Base-by-base conservation (phyloP, 140 eudicot species). In the Erigeron philadelphicus region DNA sequence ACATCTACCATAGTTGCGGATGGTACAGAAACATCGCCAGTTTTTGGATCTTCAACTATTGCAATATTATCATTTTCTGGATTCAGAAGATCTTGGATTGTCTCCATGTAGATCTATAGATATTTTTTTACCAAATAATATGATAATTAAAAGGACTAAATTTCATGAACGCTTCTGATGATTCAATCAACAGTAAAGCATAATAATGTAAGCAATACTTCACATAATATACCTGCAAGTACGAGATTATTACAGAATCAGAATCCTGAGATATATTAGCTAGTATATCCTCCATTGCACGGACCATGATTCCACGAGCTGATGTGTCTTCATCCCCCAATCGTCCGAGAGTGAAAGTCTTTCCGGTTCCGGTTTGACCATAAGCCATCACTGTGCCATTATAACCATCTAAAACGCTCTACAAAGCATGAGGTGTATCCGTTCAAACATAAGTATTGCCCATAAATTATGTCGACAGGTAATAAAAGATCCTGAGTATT, bases 251-350 rank as follows among this genome's bases (percentile, higher is more conserved):
- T 57, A 94, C 75, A 68, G 95, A 89, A 82, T 94, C 99, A 42
- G 96, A 87, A 62, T 83, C 95, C 54, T 77, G 81, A 52, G 82
- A 77, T 56, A 87, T 75, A 78, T 87, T 81, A 61, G 87, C 83
- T 54, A 94, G 85, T 66, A 94, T 89, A 82, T 87, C 97, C 82
- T 94, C 99, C 99, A 94, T 87, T 16, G 99, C 83, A 47, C 99
- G 99, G 65, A 94, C 97, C 99, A 94, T 94, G 53, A 94, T 94
- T 7, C 99, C 99, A 76, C 99, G 99, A 40, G 90, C 97, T 76
- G 99, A 89, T 50, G 90, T 81, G 73, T 94, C 99, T 85, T 89
- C 99, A 71, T 89, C 99, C 49, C 99, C 99, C 58, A 94, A 81
- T 74, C 95, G 80, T 79, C 99, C 99, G 70, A 94, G 85, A 52